These are phyloP conservation scores for Diaporthe citriasiana DNA, from an alignment of 2,329 filamentous ascomycete genomes.

Conservation along the genomic window DNA sequence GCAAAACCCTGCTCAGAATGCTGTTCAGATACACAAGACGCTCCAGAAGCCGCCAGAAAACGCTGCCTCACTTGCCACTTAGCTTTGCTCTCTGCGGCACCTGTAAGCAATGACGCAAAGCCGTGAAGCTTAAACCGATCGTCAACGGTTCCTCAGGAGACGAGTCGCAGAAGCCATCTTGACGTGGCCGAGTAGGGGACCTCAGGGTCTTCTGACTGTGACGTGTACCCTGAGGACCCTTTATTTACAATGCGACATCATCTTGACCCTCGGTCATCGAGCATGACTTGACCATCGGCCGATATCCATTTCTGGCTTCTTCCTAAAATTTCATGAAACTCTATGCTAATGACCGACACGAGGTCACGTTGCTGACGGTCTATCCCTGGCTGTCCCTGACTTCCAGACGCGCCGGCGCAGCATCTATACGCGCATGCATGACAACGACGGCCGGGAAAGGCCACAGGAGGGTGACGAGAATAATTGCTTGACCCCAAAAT, in stretches of 20 bases:
- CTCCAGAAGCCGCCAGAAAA: conserved; percentile 17
- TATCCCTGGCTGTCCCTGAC: conserved; percentile 26
- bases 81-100: conserved; percentile 21
- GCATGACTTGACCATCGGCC: not conserved
- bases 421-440: conserved; percentile 9
- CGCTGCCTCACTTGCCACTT: not conserved
- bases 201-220: conserved; percentile 23
- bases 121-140: not conserved
- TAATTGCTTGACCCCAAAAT: not conserved
- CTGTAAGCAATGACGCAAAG: conserved; percentile 25
- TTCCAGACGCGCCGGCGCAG: not conserved
- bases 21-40: conserved; percentile 11
- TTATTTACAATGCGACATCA: conserved; percentile 37
- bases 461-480: not conserved
- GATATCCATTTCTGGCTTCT: not conserved
- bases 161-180: not conserved
- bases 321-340: conserved; percentile 2
- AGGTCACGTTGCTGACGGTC: conserved; percentile 23
- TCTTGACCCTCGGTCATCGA: conserved; percentile 34
- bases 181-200: not conserved
- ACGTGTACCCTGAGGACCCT: conserved; percentile 38
- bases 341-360: conserved; percentile 12
- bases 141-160: conserved; percentile 1
- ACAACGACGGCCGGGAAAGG: not conserved
- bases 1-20: not conserved